Evolutionary conservation across 1,139 yeast genomes (phyloP), one percentile per base, ranked within the genome.

Genomic region (Blastobotrys serpentis): DNA sequence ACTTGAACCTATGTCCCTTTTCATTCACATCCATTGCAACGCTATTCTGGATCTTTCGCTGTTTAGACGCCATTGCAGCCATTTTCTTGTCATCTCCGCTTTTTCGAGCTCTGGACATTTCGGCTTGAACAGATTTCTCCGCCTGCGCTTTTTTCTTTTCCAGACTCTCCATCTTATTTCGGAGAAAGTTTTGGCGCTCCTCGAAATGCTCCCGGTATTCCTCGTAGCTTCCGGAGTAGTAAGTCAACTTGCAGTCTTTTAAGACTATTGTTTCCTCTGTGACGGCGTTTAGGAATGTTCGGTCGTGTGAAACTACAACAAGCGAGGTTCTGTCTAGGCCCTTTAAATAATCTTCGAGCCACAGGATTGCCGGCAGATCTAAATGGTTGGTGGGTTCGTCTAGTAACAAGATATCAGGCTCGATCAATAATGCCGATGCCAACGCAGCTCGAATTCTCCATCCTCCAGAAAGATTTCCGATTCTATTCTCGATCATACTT

Each of bases 301-400:
- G 78, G 68, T 86, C 95, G 67, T 86, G 95, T 51, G 95, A 86
- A 46, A 86, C 95, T 40, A 85, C 87, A 56, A 86, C 71, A 3
- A 86, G 85, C 62, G 76, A 73, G 0, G 94, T 85, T 1, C 89
- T 77, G 53, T 86, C 82, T 62, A 86, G 85, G 10, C 82, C 74
- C 65, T 84, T 89, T 58, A 86, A 72, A 63, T 86, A 86, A 55
- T 79, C 78, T 17, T 92, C 88, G 61, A 86, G 75, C 63, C 79
- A 86, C 1, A 94, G 84, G 62, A 86, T 84, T 49, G 94, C 84
- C 33, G 94, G 95, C 70, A 86, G 92, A 79, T 86, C 95, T 87
- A 86, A 83, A 90, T 49, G 52, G 22, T 49, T 49, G 8, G 52
- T 49, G 8, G 52, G 52, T 29, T 49, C 52, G 26, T 49, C 52